Evolutionary conservation across 2,329 filamentous ascomycete species (phyloP), one percentile per base, ranked within the genome.

Genomic region (Xylaria multiplex): DNA sequence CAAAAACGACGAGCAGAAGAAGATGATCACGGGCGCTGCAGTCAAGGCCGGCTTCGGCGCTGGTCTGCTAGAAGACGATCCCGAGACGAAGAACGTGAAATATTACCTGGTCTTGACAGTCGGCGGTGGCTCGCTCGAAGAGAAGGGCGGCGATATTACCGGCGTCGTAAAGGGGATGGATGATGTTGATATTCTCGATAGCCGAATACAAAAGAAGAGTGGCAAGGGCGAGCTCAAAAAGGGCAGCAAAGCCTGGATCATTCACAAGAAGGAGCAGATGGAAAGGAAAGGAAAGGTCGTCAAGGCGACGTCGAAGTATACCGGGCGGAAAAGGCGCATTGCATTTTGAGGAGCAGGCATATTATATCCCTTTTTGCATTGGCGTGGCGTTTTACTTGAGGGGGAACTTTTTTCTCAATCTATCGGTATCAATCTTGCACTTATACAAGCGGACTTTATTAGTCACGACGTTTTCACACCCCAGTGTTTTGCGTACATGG

Each of bases 31-130:
- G 58, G 86, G 88, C 65, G 96, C 96, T 0, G 96, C 96, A 0
- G 91, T 98, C 67, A 93, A 92, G 76, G 96, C 96, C 1, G 96
- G 96, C 0, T 99, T 99, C 75, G 95, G 96, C 54, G 96, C 96
- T 0, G 96, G 96, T 81, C 86, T 99, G 40, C 83, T 99, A 54
- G 95, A 98, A 79, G 96, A 99, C 79, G 95, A 98, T 77, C 92
- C 92, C 0, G 95, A 93, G 49, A 99, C 96, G 43, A 99, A 99
- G 85, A 97, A 94, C 76, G 89, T 91, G 72, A 99, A 99, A 84
- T 84, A 96, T n/a, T 99, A 99, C 78, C 84, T 99, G 2, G 95
- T 99, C 0, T 82, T 99, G 37, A 97, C 93, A 0, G 96, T 97
- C 1, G 96, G 95, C 37, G 88, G 88, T 3, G 80, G 80, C 0